Evolutionary conservation across 108 stramenopile genomes (phyloP), one percentile per base, ranked within the genome.

Genomic region (Fistulifera pelliculosa): DNA sequence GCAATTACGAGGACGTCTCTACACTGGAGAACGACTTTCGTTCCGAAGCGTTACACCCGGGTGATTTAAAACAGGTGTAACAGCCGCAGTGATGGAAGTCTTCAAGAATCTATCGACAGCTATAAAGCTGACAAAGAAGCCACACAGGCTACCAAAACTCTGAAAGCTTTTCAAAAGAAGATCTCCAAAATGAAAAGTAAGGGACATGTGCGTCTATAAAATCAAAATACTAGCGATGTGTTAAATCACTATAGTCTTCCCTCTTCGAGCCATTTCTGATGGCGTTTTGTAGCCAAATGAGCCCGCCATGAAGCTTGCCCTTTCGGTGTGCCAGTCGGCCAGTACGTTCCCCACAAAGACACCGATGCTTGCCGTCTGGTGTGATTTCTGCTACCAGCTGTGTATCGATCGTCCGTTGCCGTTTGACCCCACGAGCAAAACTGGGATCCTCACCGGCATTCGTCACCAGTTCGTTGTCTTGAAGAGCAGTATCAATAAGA

Each of bases 41-140:
- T 6, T 60, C 62, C 35, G 97, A 88, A 18, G 68, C 83, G 41
- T 74, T 99, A 54, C 95, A 98, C 58, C 97, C 98, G 1, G 94
- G 94, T 41, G 98, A 98, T 66, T 60, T 99, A 49, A 98, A 99
- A 74, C 80, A 15, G 78, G 80, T 0, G 75, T 85, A 11, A 75
- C 85, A 14, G 57, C 67, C 13, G 71, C 78, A 2, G 75, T 98
- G 65, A 87, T 98, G 42, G 61, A 68, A 2, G 76, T 86, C 35
- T 41, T 98, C 64, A 81, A 93, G 43, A 94, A 93, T 35, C 69
- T 96, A 13, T 66, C 90, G 23, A 74, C 71, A 21, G 95, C 74
- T 57, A 82, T 98, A 87, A 88, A 55, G 63, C 61, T 7, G 87
- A 95, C 49, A 64, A 58, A 15, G 92, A 93, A 23, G 72, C 87